These are phyloP conservation scores for Stephanodiscus minutulus DNA, from an alignment of 108 stramenopile genomes.

Conservation along the genomic window DNA sequence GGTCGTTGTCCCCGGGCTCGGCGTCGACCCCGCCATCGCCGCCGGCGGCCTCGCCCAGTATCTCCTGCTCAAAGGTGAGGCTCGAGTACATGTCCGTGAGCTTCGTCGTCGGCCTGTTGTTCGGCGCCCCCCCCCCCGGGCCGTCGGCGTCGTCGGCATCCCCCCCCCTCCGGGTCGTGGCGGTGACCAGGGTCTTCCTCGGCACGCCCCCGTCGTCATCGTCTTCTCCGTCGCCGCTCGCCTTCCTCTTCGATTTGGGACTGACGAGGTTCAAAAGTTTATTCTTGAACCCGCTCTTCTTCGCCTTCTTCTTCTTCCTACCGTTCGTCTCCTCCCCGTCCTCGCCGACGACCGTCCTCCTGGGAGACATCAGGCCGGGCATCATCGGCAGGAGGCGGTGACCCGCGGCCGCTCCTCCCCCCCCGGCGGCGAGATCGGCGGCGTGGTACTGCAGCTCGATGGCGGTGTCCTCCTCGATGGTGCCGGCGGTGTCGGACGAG, in stretches of 20 bases:
- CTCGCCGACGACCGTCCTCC: too few species aligned
- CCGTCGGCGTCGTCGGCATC: not conserved
- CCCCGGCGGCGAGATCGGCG: not conserved
- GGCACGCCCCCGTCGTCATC: not conserved
- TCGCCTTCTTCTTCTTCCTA: not conserved
- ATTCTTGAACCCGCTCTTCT: not conserved
- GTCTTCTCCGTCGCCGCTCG: too few species aligned
- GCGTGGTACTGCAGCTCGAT: constrained; percentile 36
- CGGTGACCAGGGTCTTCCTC: constrained; percentile 12
- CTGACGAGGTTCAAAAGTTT: not conserved
- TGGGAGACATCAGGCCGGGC: not conserved
- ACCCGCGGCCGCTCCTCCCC: not conserved
- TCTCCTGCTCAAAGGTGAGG: constrained; percentile 9
- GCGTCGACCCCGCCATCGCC: not conserved
- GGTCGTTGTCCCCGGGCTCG: not conserved
- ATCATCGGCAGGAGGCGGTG: not conserved
- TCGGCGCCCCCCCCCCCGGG: not conserved
- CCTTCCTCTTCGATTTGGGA: not conserved
- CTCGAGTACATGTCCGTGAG: constrained; percentile 10
- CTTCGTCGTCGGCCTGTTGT: not conserved
- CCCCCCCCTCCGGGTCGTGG: constrained; percentile 5
- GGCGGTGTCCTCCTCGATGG: constrained; percentile 22
- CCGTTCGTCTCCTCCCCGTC: not conserved
- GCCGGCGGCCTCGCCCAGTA: not conserved
- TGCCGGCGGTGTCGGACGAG: not conserved